Evolutionary conservation across 2,329 filamentous ascomycete species (phyloP).

Genomic region (Paecilomyces formosus): DNA sequence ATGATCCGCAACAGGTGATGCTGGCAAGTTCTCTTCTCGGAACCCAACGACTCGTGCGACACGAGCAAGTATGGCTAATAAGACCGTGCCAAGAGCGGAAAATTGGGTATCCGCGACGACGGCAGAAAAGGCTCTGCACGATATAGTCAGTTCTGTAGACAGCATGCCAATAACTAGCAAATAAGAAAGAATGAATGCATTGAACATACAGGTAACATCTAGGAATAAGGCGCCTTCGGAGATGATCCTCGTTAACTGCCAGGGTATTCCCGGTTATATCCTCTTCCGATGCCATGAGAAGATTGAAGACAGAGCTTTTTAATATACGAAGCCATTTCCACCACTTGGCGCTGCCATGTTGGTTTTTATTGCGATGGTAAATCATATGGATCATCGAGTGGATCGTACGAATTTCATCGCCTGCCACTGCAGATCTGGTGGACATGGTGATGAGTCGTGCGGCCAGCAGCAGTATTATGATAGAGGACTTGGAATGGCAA

Average conservation of each 20-base stretch:
- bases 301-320: constrained; percentile 55
- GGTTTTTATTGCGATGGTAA: constrained; percentile 81
- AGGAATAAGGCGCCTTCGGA: constrained; percentile 29
- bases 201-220: constrained; percentile 33
- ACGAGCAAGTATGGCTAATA: constrained; percentile 58
- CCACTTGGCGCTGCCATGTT: constrained; percentile 76
- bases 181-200: neutral
- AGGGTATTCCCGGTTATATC: constrained; percentile 35
- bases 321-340: constrained; percentile 68
- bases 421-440: constrained; percentile 12
- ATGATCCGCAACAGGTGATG: neutral
- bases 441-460: neutral
- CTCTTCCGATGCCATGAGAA: constrained; percentile 42
- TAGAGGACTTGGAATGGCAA: neutral
- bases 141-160: neutral
- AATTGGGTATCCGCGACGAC: constrained; percentile 66
- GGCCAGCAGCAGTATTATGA: neutral
- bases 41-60: constrained; percentile 41
- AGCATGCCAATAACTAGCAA: neutral
- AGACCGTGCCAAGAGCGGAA: constrained; percentile 60
- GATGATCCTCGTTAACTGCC: constrained; percentile 22
- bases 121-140: constrained; percentile 52
- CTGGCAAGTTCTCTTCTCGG: neutral
- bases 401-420: constrained; percentile 20
- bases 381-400: constrained; percentile 57